phyloP scores from a whole-genome alignment of 2,329 filamentous ascomycete species.

The Diaporthe vaccinii region DNA sequence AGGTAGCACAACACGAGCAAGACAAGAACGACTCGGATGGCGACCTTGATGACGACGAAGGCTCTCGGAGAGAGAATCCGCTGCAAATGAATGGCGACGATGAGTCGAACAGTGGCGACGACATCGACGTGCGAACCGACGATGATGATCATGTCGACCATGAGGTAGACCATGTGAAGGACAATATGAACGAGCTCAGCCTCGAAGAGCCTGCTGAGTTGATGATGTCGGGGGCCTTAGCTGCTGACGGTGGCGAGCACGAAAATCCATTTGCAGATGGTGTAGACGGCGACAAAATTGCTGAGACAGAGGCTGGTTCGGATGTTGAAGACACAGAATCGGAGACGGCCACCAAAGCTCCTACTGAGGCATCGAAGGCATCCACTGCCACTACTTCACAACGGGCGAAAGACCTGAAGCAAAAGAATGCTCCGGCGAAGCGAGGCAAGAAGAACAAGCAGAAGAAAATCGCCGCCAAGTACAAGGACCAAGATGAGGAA shows the following conservation, averaged over 20 bases:
- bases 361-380: constrained; percentile 46
- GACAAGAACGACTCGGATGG: constrained; percentile 49
- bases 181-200: constrained; percentile 40
- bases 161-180: constrained; percentile 39
- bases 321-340: constrained; percentile 50
- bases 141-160: constrained; percentile 32
- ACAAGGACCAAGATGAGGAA: constrained; percentile 94
- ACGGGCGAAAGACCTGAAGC: constrained; percentile 49
- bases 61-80: constrained; percentile 50
- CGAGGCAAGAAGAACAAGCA: constrained; percentile 86
- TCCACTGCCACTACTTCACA: constrained; percentile 45
- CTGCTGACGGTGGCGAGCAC: constrained; percentile 25
- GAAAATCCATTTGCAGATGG: background rate
- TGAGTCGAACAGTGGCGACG: constrained; percentile 47
- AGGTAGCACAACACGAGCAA: constrained; percentile 47
- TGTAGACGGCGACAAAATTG: background rate
- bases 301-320: background rate
- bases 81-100: constrained; percentile 48
- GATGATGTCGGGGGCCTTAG: constrained; percentile 40
- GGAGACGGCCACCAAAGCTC: constrained; percentile 43
- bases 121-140: constrained; percentile 41
- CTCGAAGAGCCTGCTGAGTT: constrained; percentile 29
- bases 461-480: constrained; percentile 90
- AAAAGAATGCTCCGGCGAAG: constrained; percentile 65
- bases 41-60: constrained; percentile 14